Evolutionary conservation across 1,284 basidiomycete species (phyloP).

Genomic region (Volvariella surrecta): DNA sequence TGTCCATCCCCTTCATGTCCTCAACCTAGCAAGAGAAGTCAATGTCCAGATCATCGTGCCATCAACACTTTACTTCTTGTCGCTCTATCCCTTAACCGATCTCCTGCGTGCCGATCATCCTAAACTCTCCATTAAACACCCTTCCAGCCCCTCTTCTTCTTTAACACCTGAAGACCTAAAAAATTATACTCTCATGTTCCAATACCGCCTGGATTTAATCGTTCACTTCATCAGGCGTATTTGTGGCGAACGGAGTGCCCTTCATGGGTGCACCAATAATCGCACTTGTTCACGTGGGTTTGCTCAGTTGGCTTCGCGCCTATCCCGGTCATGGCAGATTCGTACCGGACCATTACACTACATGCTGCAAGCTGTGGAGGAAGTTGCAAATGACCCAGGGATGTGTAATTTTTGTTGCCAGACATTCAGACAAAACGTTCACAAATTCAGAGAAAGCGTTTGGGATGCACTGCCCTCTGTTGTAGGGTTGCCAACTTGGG

Average conservation of each 20-base stretch:
- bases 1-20: constrained; percentile 50
- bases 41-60: constrained; percentile 41
- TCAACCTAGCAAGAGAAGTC: constrained; percentile 49
- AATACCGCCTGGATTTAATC: constrained; percentile 40
- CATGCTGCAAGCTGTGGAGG: constrained; percentile 39
- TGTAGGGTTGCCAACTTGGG: constrained; percentile 38
- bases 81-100: constrained; percentile 43
- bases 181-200: constrained; percentile 50
- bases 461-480: constrained; percentile 42
- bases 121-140: constrained; percentile 40
- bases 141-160: constrained; percentile 39
- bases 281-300: constrained; percentile 34
- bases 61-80: constrained; percentile 50
- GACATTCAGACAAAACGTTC: constrained; percentile 33
- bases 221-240: constrained; percentile 41
- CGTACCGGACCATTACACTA: constrained; percentile 47
- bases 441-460: constrained; percentile 27
- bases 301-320: constrained; percentile 29
- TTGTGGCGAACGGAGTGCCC: constrained; percentile 24
- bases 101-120: constrained; percentile 43
- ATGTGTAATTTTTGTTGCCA: constrained; percentile 37
- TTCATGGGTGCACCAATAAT: constrained; percentile 17
- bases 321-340: constrained; percentile 42
- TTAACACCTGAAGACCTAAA: constrained; percentile 33
- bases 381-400: constrained; percentile 25